Conservation (phyloP, 257 asterid genomes). For the Jaltomata sinuosa region DNA sequence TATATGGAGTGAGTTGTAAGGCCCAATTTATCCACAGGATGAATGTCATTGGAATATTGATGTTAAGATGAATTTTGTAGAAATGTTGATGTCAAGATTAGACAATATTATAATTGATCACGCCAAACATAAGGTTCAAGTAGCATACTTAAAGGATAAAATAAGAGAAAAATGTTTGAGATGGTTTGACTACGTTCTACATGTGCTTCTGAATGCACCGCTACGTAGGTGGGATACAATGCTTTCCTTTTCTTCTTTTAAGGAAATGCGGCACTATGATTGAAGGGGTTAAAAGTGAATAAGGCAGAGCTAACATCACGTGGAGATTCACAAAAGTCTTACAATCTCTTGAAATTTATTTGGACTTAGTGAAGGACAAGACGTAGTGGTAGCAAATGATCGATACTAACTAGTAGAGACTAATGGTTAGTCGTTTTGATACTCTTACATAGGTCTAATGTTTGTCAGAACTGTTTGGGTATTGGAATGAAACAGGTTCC, state of each 20-base stretch:
- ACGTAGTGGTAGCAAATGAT: background rate
- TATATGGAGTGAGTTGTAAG: background rate
- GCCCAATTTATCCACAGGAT: background rate
- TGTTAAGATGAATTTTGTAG: background rate
- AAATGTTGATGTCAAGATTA: background rate
- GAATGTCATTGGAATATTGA: background rate
- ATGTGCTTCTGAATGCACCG: background rate
- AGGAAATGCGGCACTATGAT: background rate
- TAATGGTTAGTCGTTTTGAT: background rate
- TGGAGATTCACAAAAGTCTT: background rate
- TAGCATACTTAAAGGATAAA: background rate
- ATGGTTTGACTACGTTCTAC: background rate
- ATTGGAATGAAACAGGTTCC: background rate
- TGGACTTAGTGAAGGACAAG: background rate
- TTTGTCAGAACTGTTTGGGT: background rate
- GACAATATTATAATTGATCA: background rate
- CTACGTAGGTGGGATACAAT: background rate
- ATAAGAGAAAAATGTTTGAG: background rate
- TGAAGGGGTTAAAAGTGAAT: background rate
- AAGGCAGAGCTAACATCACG: background rate
- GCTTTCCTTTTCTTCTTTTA: background rate
- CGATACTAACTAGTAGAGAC: background rate
- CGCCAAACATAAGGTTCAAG: background rate
- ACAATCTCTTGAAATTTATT: background rate
- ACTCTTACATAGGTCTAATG: background rate